Percentiles rank a stretch among this genome's conserved stretches.
phyloP scores from a whole-genome alignment of 139 green algal genomes.

The Auxenochlorella pyrenoidosa region DNA sequence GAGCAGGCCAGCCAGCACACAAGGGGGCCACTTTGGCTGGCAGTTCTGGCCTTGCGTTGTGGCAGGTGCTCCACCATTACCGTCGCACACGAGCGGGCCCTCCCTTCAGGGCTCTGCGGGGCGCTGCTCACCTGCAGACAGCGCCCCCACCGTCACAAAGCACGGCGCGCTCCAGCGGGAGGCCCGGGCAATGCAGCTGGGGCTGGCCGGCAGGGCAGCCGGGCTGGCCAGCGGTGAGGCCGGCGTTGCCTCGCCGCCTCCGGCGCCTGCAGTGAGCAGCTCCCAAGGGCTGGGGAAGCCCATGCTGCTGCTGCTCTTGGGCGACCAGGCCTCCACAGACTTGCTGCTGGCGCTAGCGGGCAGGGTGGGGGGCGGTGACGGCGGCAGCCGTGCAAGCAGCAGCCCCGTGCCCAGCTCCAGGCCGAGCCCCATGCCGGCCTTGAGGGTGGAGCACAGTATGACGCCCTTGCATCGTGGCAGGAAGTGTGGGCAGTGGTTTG shows the following conservation, averaged over 20 bases:
- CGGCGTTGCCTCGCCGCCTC: no score
- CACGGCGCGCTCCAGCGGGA: background rate
- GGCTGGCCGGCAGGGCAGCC: no score
- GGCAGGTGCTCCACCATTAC: no score
- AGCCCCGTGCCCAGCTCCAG: slow-evolving; percentile 1
- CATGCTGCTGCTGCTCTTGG: background rate
- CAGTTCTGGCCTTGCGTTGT: no score
- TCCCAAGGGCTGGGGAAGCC: no score
- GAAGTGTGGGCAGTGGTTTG: background rate
- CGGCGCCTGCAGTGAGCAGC: no score
- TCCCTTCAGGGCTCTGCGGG: no score
- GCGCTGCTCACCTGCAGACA: background rate
- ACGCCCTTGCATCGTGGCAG: background rate
- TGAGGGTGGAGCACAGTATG: background rate
- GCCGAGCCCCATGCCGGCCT: background rate
- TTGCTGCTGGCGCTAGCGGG: background rate
- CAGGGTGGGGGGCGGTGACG: background rate
- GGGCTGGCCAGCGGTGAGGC: no score
- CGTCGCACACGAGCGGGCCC: no score
- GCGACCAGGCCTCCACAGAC: background rate
- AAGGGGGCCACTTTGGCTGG: no score
- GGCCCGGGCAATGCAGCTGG: no score
- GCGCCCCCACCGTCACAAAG: background rate
- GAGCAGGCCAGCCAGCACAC: no score
- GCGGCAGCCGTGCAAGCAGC: slow-evolving; percentile 4